A percentile compares a stretch with the other conserved stretches of the same genome.
phyloP scores from a whole-genome alignment of 2,329 filamentous ascomycete genomes.

The Epichloe sp. region DNA sequence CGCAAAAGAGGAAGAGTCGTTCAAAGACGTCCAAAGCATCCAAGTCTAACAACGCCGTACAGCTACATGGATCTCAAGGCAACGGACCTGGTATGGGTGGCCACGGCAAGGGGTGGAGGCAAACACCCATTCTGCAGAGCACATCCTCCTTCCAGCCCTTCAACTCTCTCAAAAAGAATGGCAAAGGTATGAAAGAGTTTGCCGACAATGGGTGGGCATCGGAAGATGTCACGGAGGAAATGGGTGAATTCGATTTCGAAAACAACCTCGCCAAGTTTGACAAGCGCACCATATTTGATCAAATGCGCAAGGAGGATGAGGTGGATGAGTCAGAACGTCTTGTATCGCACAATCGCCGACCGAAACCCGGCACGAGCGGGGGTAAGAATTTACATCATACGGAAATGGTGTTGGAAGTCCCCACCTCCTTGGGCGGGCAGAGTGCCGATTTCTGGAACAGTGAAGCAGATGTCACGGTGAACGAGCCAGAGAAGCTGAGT shows the following conservation, averaged over 20 bases:
- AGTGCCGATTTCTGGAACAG: slow-evolving; percentile 56
- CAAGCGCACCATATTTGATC: slow-evolving; percentile 80
- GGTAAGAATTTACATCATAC: slow-evolving; percentile 87
- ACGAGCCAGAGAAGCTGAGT: slow-evolving; percentile 32
- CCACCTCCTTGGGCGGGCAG: slow-evolving; percentile 24
- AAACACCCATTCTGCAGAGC: slow-evolving; percentile 47
- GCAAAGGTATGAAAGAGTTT: slow-evolving; percentile 28
- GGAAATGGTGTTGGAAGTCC: slow-evolving; percentile 74
- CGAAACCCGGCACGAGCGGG: slow-evolving; percentile 55
- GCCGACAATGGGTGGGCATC: slow-evolving; percentile 81
- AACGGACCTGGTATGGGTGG: slow-evolving; percentile 16
- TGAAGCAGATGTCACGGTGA: slow-evolving; percentile 51
- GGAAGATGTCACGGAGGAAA: slow-evolving; percentile 88
- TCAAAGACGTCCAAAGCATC: slow-evolving; percentile 20
- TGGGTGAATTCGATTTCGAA: slow-evolving; percentile 91
- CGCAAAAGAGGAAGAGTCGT: slow-evolving; percentile 20
- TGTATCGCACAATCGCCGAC: slow-evolving; percentile 70
- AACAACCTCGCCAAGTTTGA: slow-evolving; percentile 87
- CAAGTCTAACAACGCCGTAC: slow-evolving; percentile 14
- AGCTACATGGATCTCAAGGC: slow-evolving; percentile 14
- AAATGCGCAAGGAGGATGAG: slow-evolving; percentile 79
- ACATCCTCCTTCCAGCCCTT: slow-evolving; percentile 51
- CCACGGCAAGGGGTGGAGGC: slow-evolving; percentile 43
- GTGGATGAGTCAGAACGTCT: slow-evolving; percentile 84
- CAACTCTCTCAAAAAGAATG: slow-evolving; percentile 44